A percentile compares a stretch with the other conserved stretches of the same genome.
These are phyloP conservation scores for Euphorbia corollata DNA, from an alignment of 441 rosid genomes.

Conservation along the genomic window DNA sequence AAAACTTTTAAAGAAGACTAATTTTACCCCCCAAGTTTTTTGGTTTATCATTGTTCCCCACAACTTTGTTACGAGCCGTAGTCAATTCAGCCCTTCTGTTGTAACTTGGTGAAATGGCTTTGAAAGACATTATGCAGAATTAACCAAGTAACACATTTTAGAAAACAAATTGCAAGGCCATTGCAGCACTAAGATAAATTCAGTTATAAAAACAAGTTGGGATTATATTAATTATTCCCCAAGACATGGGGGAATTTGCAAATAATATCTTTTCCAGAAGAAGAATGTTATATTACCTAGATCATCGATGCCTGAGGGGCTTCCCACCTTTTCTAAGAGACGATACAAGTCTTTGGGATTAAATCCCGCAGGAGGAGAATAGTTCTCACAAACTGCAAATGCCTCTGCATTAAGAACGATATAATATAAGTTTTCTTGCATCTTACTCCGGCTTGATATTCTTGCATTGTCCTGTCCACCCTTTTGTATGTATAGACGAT, in stretches of 20 bases:
- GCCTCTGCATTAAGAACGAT: constrained; percentile 52
- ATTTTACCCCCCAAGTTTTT: background rate
- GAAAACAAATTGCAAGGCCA: background rate
- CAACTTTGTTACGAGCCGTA: background rate
- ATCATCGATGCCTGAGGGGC: constrained; percentile 84
- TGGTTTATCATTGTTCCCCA: background rate
- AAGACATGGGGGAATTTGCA: too few species aligned
- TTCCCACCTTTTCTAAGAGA: constrained; percentile 87
- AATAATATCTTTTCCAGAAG: background rate
- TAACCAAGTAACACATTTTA: background rate
- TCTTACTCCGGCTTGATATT: background rate
- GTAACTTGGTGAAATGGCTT: background rate
- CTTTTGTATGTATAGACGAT: background rate
- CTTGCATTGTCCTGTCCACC: background rate
- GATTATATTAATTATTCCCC: background rate
- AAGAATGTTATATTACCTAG: constrained; percentile 39
- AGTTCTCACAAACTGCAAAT: constrained; percentile 91
- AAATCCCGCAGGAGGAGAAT: constrained; percentile 85
- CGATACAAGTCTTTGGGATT: constrained; percentile 70
- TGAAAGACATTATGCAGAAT: background rate
- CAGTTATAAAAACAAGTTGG: background rate
- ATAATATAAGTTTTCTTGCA: constrained; percentile 17
- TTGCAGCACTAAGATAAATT: background rate
- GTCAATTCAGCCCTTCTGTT: background rate
- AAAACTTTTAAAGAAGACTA: background rate